Percentiles rank a stretch among this genome's conserved stretches.
Conservation (phyloP, 805 yeast species). For the Schwanniomyces pseudopolymorphus region DNA sequence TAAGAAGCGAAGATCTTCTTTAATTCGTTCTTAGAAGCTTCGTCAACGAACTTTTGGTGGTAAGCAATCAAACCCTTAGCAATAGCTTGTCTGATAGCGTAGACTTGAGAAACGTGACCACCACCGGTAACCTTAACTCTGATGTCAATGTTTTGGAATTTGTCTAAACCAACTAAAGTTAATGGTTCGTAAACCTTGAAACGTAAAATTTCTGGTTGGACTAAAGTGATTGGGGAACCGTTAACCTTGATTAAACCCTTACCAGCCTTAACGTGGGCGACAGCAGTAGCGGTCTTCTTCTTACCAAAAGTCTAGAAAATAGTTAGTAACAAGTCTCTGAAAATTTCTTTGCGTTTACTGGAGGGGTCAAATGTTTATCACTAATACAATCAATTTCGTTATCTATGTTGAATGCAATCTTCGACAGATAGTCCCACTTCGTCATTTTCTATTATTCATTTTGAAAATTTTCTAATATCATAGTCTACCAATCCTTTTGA, state of each 20-base stretch:
- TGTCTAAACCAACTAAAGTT: constrained; percentile 96
- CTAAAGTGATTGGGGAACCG: constrained; percentile 99
- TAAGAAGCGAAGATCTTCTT: constrained; percentile 96
- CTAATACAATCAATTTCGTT: too few relatives aligned
- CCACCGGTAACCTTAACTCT: constrained; percentile 99
- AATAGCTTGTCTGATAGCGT: constrained; percentile 99
- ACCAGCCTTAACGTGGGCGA: constrained; percentile 99
- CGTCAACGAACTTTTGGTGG: constrained; percentile 99
- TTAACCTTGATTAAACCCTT: constrained; percentile 98
- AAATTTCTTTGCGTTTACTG: background rate
- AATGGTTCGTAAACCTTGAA: constrained; percentile 99
- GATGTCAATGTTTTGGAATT: constrained; percentile 97
- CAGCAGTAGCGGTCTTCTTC: constrained; percentile 99
- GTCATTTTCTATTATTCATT: too few relatives aligned
- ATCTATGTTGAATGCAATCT: too few relatives aligned
- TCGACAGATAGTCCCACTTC: too few relatives aligned
- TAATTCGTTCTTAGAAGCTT: constrained; percentile 98
- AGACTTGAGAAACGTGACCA: constrained; percentile 99
- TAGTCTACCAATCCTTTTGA: too few relatives aligned
- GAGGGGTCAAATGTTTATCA: background rate
- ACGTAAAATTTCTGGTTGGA: constrained; percentile 98
- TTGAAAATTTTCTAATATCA: too few relatives aligned
- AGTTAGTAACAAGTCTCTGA: constrained; percentile 14
- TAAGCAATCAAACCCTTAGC: constrained; percentile 99
- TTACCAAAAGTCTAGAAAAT: constrained; percentile 91